These are phyloP conservation scores for Dovyalis caffra DNA, from an alignment of 345 rosid species.

Conservation along the genomic window DNA sequence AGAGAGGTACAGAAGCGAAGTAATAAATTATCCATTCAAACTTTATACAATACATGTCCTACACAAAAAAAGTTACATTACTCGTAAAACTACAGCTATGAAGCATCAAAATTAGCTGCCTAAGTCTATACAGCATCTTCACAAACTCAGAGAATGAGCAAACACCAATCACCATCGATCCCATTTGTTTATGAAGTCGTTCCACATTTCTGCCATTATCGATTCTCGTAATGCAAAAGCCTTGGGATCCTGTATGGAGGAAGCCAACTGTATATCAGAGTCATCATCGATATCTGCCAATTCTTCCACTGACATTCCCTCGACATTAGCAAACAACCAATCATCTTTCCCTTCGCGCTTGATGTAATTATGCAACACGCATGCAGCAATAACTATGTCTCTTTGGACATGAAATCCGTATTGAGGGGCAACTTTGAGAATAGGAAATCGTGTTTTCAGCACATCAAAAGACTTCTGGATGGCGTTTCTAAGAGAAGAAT, in stretches of 20 bases:
- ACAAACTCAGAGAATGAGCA: too few species aligned
- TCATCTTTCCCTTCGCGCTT: conserved; percentile 61
- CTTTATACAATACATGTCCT: too few species aligned
- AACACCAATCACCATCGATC: conserved; percentile 20
- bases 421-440: conserved; percentile 67
- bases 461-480: conserved; percentile 51
- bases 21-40: too few species aligned
- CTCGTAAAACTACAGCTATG: too few species aligned
- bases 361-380: conserved; percentile 70
- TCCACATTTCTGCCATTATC: conserved; percentile 68
- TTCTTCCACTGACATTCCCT: conserved; percentile 39
- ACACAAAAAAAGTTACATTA: too few species aligned
- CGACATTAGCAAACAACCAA: conserved; percentile 59
- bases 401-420: conserved; percentile 76
- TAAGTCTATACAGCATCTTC: too few species aligned
- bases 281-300: conserved; percentile 48
- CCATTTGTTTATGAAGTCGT: conserved; percentile 69
- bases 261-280: conserved; percentile 48
- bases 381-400: conserved; percentile 77
- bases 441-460: conserved; percentile 68
- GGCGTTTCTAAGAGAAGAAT: conserved; percentile 48
- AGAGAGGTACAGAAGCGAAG: too few species aligned
- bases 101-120: too few species aligned
- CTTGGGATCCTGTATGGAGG: conserved; percentile 45
- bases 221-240: conserved; percentile 56